Evolutionary conservation across 305 asterid genomes (phyloP).

Genomic region (Rubia occidens): DNA sequence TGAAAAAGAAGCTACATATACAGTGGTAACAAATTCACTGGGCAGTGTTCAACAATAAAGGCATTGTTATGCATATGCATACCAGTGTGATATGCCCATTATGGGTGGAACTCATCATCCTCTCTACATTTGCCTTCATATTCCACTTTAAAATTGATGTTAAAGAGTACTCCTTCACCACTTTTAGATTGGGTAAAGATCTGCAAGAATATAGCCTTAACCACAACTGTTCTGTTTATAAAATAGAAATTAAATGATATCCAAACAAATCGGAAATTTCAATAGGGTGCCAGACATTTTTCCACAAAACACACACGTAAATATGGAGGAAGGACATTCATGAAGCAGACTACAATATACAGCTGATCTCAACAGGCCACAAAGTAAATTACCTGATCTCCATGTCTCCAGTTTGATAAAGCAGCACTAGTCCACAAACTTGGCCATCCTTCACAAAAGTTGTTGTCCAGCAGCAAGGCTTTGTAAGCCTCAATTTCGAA

Average conservation of each 20-base stretch:
- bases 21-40: background rate
- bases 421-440: constrained; percentile 49
- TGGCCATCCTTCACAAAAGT: constrained; percentile 44
- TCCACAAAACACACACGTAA: background rate
- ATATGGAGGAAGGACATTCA: background rate
- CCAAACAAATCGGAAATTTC: constrained; percentile 4
- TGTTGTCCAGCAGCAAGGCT: constrained; percentile 72
- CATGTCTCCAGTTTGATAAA: constrained; percentile 67
- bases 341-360: background rate
- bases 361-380: background rate
- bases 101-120: constrained; percentile 48
- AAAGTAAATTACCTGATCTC: constrained; percentile 56
- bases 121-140: constrained; percentile 66
- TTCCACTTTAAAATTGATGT: constrained; percentile 71
- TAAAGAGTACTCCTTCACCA: constrained; percentile 59
- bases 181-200: constrained; percentile 74
- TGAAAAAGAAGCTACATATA: constrained; percentile 2
- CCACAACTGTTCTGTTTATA: background rate
- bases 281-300: background rate
- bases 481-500: constrained; percentile 57
- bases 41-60: background rate
- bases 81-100: constrained; percentile 68
- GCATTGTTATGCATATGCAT: constrained; percentile 16
- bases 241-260: constrained; percentile 5
- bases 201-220: constrained; percentile 37